Percentiles rank a stretch among this genome's conserved stretches.
These are phyloP conservation scores for Pseudogymnoascus sp. DNA, from an alignment of 2,329 filamentous ascomycete genomes.

Conservation along the genomic window DNA sequence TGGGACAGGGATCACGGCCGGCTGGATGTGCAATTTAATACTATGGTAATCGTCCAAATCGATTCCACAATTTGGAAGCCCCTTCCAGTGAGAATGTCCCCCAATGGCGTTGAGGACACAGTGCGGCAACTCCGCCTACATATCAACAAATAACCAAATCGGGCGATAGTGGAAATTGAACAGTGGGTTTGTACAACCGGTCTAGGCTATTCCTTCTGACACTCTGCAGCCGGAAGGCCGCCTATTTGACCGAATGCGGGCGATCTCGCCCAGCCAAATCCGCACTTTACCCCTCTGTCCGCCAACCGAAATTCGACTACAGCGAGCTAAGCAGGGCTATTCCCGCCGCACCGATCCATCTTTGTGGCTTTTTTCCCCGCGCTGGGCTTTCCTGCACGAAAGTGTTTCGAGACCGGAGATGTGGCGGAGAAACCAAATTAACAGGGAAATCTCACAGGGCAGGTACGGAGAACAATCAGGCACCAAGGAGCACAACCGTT, in stretches of 20 bases:
- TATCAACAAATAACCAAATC: neutral
- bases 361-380: neutral
- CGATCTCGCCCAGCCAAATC: neutral
- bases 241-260: neutral
- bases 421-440: neutral
- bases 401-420: neutral
- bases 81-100: neutral
- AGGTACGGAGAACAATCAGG: neutral
- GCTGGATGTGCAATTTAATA: constrained; percentile 2
- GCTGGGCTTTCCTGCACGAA: neutral
- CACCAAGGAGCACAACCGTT: neutral
- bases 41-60: neutral
- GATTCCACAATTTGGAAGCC: neutral
- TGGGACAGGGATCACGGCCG: constrained; percentile 1
- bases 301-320: constrained; percentile 5
- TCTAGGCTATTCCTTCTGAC: constrained; percentile 9
- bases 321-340: neutral
- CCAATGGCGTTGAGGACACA: neutral
- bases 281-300: constrained; percentile 1
- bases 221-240: neutral
- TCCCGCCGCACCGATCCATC: constrained; percentile 4
- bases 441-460: neutral
- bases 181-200: neutral
- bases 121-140: neutral
- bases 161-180: neutral